Evolutionary conservation across 2,329 filamentous ascomycete species (phyloP), one percentile per base, ranked within the genome.

Genomic region (Bretziella fagacearum): DNA sequence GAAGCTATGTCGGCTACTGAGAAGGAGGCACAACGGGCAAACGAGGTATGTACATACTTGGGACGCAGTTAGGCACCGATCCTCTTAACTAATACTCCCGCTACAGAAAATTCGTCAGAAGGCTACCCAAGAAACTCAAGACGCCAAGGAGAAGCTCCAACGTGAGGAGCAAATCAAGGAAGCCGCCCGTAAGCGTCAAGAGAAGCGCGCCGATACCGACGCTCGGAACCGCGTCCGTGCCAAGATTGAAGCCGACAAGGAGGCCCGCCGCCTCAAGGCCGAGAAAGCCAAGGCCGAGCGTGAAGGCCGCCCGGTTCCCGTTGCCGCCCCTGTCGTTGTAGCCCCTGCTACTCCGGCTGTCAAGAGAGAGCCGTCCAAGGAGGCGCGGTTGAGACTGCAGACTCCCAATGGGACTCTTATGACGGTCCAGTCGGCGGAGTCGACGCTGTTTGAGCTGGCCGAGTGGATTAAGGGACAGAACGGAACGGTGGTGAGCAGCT

Each of bases 231-330:
- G 83, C 29, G 89, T 95, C 61, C 81, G 86, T 64, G 87, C 85
- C 48, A 87, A 87, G 70, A 94, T 98, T 53, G 87, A 91, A 55
- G 87, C 83, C 11, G 87, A 96, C 66, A 95, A 93, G 68, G 82
- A 84, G 55, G 86, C 89, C 57, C 78, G 91, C 46, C 79, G 83
- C 53, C 72, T 81, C 53, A 93, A 91, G 61, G 80, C 84, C 2
- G 91, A 94, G 57, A 70, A 77, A 49, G 83, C 85, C 55, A 93
- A 89, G 65, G 87, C 87, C 1, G 75, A 77, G 47, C 74, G 89
- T n/a, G 84, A 86, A 54, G 87, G 89, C n/a, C 69, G 74, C 46
- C 65, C 67, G 13, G 60, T 65, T 20, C 56, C 60, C n/a, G 57
- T 56, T 1, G 51, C 60, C 0, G 62, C 66, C 13, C 57, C 69